Percentiles rank a stretch among this genome's conserved stretches.
Evolutionary conservation across 768 basidiomycete species (phyloP).

Genomic region (Amanita pseudoporphyria): DNA sequence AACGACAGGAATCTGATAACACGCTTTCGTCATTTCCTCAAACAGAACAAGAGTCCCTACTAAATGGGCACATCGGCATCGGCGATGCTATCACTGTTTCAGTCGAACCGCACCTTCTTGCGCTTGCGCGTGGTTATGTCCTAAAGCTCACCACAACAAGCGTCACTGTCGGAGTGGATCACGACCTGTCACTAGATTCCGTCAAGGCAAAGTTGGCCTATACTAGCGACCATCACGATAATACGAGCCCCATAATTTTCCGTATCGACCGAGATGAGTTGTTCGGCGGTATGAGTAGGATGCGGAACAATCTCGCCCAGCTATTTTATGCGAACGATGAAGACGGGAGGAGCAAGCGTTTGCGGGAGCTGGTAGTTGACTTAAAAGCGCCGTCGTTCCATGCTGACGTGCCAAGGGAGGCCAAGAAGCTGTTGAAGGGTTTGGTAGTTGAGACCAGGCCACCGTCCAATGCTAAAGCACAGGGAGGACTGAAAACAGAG

Average conservation of each 20-base stretch:
- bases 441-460: not conserved
- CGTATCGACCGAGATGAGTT: slow-evolving; percentile 94
- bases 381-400: slow-evolving; percentile 57
- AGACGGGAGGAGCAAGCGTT: slow-evolving; percentile 50
- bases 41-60: not conserved
- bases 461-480: slow-evolving; percentile 8
- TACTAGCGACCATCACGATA: slow-evolving; percentile 23
- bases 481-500: too few relatives aligned
- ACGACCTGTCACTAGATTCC: slow-evolving; percentile 38
- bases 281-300: slow-evolving; percentile 73
- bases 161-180: slow-evolving; percentile 78
- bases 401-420: not conserved
- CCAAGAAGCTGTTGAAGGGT: slow-evolving; percentile 1
- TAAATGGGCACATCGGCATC: slow-evolving; percentile 68
- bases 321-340: slow-evolving; percentile 55
- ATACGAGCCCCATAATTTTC: slow-evolving; percentile 34
- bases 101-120: slow-evolving; percentile 78
- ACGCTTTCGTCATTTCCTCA: not conserved
- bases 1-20: not conserved
- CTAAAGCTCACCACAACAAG: slow-evolving; percentile 52
- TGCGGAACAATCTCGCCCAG: slow-evolving; percentile 85
- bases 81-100: slow-evolving; percentile 86
- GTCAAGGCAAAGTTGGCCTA: slow-evolving; percentile 2
- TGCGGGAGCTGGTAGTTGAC: slow-evolving; percentile 76
- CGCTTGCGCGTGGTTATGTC: slow-evolving; percentile 78